Base-by-base conservation (phyloP, 2,329 filamentous ascomycete genomes). In the Samsoniella hepiali region DNA sequence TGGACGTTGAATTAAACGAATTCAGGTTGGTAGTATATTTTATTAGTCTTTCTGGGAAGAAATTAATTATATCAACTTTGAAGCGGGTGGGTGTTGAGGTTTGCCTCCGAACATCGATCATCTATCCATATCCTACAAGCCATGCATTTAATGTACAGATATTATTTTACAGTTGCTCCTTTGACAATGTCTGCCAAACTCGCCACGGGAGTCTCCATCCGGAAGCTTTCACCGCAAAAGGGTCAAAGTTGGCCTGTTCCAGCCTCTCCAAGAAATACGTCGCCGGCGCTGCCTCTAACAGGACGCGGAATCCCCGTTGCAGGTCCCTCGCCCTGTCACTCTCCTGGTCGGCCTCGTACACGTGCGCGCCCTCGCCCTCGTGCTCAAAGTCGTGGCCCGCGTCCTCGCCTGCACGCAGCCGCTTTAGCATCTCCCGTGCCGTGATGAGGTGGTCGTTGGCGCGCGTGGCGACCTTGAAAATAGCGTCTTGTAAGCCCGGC, bases 381-480 rank as follows among this genome's bases (percentile, higher is more conserved):
- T 97, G 91, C 76, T 98, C 94, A 73, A 94, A 97, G 5, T 91
- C 91, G 73, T 97, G 94, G 0, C 89, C 91, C 0, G 91, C 85
- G 56, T 87, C 88, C 68, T 89, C 78, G 1, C 93, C 91, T 4
- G 86, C 87, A 61, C 86, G 86, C 27, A 97, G 78, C 70, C 91
- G 91, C 71, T 87, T 88, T 65, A 98, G 76, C 93, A 99, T 97
- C 74, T 97, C 91, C 64, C 93, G 83, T 2, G 91, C 94, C 0
- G 94, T 98, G 68, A 97, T 96, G 40, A 99, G 81, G 76, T 99
- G 95, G 73, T 99, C 95, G 72, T 96, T 96, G 7, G 95, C 95
- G 44, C 94, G 86, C 0, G 95, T 99, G 0, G 95, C 95, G 15
- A 99, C 91, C 4, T 87, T 84, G 76, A 98, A 99, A 1, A 98